Conservation (phyloP, 805 yeast species). For the Candida quercuum region DNA sequence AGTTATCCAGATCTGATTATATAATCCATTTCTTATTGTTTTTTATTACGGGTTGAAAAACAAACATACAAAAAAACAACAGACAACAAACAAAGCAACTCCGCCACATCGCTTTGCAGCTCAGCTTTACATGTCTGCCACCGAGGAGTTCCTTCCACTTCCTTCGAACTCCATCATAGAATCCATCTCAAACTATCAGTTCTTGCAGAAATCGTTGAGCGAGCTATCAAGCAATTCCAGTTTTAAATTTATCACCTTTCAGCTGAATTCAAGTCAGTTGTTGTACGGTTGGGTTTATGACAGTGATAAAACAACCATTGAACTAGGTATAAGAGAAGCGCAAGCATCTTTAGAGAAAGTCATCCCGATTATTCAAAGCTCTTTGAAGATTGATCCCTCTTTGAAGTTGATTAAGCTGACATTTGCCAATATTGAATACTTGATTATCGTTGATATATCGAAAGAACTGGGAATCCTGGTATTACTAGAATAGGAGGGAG, state of each 20-base stretch:
- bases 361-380: neutral
- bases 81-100: neutral
- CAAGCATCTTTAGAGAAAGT: neutral
- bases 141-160: no score
- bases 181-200: conserved; percentile 1
- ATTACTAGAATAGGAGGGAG: no score
- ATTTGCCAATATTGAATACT: neutral
- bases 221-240: neutral
- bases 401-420: neutral
- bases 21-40: no score
- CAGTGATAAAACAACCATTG: neutral
- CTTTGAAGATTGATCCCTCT: neutral
- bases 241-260: neutral
- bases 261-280: neutral
- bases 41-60: no score
- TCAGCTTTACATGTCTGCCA: no score
- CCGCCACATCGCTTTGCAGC: neutral
- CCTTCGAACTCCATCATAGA: neutral
- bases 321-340: neutral
- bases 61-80: neutral
- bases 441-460: neutral
- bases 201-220: neutral
- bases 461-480: neutral
- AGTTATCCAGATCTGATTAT: no score
- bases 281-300: conserved; percentile 1